Evolutionary conservation across 176 grass and related monocot genomes (phyloP), one percentile per base, ranked within the genome.

Genomic region (Chrysopogon serrulatus): DNA sequence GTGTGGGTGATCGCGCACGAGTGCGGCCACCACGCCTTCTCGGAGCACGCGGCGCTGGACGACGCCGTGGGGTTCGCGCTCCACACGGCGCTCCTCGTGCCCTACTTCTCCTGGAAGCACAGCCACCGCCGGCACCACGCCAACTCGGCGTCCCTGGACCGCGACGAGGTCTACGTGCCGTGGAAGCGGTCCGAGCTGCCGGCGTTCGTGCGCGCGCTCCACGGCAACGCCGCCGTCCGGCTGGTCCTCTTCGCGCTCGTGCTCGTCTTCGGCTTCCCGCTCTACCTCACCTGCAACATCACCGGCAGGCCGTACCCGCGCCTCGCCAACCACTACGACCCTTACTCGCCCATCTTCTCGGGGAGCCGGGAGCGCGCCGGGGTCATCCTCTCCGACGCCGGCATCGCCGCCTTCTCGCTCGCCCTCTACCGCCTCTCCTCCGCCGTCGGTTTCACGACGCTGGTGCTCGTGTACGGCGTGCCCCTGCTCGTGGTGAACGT

Each of bases 271-370:
- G 90, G 90, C 69, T 88, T 86, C 82, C 90, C 90, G 17, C 62
- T 92, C 4, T 92, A 92, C 72, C 71, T 88, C 9, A 82, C 85
- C 14, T 82, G 85, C 78, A 92, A 92, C 65, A 82, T 88, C 21
- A 85, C 86, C 26, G 90, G 90, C 74, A 82, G 86, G 5, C 65
- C 90, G 4, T 92, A 88, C 82, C n/a, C 82, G 0, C 90, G 90
- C 65, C 82, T 88, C 51, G 90, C 90, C 73, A 79, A 61, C 78
- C 86, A 92, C 83, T 92, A 47, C 42, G 82, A 92, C 63, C 86
- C 90, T 1, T 78, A 82, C 26, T 62, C 81, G 19, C 90, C 90
- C 23, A 57, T 57, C 54, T 57, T 57, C 54, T 57, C 54, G 9
- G 54, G 54, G 1, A n/a, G 10, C 1, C 60, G 77, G 16, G 90